Evolutionary conservation across 768 basidiomycete species (phyloP), one percentile per base, ranked within the genome.

Genomic region (Phlegmacium glaucopus): DNA sequence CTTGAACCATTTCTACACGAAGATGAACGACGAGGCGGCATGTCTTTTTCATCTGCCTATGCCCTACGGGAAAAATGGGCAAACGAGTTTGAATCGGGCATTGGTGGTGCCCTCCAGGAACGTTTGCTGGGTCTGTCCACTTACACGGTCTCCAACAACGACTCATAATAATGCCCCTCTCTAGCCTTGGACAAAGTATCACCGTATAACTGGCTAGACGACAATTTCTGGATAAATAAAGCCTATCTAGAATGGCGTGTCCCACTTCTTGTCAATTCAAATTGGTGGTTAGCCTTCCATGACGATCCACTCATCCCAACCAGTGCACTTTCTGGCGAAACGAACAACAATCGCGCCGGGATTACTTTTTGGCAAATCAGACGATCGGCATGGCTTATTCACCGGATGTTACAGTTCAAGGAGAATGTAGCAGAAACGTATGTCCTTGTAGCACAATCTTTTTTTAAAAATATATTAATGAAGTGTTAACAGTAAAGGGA

Each of bases 251-350:
- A 90, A 66, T 91, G 85, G 83, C 79, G 94, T 27, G 79, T 80
- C 0, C 93, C 94, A 0, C 70, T 98, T 9, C 72, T 89, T 46
- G 69, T 98, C 54, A 87, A 97, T 63, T 94, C 93, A 3, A 97
- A 96, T 60, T 97, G 94, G 94, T 97, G 94, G 94, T 72, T 96
- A 17, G 74, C 90, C 2, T 88, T 94, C 61, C 71, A 76, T 36
- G 83, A 94, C 51, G 93, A 96, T 65, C 60, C 75, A 2, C 69
- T 59, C 15, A 75, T 89, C 36, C 92, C 85, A 7, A 65, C 60
- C 6, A 63, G 60, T 39, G 70, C 69, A 11, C 55, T 69, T 16
- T 59, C 57, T 13, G 68, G 66, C 42, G 66, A 70, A 47, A 69
- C 69, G 4, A 69, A 63, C 45, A 61, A 72, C 39, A 67, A 61